Base-by-base conservation (phyloP, 306 rosid species). In the Dalbergia oliveri region DNA sequence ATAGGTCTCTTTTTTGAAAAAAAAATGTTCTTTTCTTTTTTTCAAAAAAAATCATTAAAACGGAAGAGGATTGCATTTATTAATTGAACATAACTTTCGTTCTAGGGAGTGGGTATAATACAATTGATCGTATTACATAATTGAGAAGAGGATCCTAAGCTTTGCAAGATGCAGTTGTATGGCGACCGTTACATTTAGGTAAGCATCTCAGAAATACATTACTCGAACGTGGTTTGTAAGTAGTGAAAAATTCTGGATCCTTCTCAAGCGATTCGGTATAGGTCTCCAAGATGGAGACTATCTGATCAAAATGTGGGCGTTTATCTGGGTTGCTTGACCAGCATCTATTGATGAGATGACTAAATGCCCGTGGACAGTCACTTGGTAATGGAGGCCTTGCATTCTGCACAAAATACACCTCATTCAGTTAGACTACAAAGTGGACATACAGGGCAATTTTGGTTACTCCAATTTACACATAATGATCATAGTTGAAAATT, bases 351-450 rank as follows among this genome's bases (percentile, higher is more conserved):
- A 95, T 91, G 47, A 95, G 91, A 77, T 79, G 85, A 82, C 93
- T 76, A 66, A 95, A 88, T 58, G 97, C 96, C 72, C 13, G 0
- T 0, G 99, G 99, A 79, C 98, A 95, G 4, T 83, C 89, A 14
- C 81, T 67, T 41, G 97, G 99, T 76, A 95, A 85, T 1, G 96
- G 94, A 11, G 99, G 99, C 76, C 99, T 93, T 81, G 87, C 99
- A 86, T 95, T 95, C 99, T 95, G 86, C 88, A 84, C 77, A 78
- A 76, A 51, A 66, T 31, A 5, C 73, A 72, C 53, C 69, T 66
- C 15, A 44, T 26, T 65, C 11, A 69, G 34, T 45, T 1, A 41
- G 7, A 5, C 41, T 26, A 26, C 31, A 26, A 26, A 26, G 31
- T 26, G 31, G 31, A 26, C 1, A 26, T 26, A 2, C 31, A 26